Conservation (phyloP, 1,139 yeast genomes). For the Yamadazyma spencermartinsiae region DNA sequence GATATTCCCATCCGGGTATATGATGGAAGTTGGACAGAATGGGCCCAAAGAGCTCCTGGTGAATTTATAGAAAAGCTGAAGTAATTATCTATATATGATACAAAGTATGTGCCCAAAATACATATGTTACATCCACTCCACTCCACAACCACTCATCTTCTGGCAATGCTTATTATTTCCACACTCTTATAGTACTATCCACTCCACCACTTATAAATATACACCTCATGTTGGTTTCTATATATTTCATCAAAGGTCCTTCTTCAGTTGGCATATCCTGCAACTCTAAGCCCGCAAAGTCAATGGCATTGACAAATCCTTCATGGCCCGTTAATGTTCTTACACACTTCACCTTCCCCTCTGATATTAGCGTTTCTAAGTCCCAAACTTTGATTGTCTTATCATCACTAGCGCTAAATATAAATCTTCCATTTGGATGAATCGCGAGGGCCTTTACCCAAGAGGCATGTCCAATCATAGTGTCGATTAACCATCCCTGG, state of each 20-base stretch:
- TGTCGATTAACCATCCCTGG: slow-evolving; percentile 59
- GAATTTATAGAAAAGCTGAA: slow-evolving; percentile 30
- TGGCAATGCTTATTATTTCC: too few relatives aligned
- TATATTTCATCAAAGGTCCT: slow-evolving; percentile 19
- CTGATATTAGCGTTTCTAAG: slow-evolving; percentile 45
- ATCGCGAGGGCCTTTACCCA: slow-evolving; percentile 77
- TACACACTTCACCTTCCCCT: slow-evolving; percentile 46
- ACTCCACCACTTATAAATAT: slow-evolving; percentile 61
- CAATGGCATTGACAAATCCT: slow-evolving; percentile 63
- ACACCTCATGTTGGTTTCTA: slow-evolving; percentile 53
- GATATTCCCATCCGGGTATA: slow-evolving; percentile 70
- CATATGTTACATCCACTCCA: too few relatives aligned
- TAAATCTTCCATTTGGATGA: slow-evolving; percentile 74
- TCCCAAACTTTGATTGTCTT: slow-evolving; percentile 81
- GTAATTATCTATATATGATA: slow-evolving; percentile 1
- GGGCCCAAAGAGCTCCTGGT: slow-evolving; percentile 48
- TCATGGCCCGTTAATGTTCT: slow-evolving; percentile 62
- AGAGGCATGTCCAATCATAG: slow-evolving; percentile 72
- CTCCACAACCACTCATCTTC: too few relatives aligned
- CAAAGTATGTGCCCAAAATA: not conserved
- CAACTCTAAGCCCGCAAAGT: slow-evolving; percentile 51
- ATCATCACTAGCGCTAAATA: slow-evolving; percentile 81
- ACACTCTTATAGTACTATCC: slow-evolving; percentile 52
- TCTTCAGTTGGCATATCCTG: slow-evolving; percentile 16
- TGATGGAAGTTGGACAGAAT: slow-evolving; percentile 95